A percentile compares a stretch with the other conserved stretches of the same genome.
Conservation (phyloP, 306 rosid genomes). For the Vigna unguiculata region DNA sequence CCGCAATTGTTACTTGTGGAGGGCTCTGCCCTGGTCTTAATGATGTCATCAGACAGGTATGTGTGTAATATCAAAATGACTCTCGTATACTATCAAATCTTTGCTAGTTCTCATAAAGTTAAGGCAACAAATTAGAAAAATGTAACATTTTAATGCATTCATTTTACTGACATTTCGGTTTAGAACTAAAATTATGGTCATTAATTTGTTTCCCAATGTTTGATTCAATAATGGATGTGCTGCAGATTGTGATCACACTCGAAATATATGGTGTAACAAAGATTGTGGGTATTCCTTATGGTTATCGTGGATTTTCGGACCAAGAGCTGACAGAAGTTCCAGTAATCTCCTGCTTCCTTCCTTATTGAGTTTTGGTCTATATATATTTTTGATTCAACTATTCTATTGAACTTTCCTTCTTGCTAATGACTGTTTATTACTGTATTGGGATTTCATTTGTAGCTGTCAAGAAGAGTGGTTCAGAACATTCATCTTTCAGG, state of each 20-base stretch:
- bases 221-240: constrained; percentile 41
- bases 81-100: not conserved
- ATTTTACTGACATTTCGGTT: constrained; percentile 11
- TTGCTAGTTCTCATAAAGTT: constrained; percentile 12
- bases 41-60: constrained; percentile 97
- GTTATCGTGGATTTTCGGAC: constrained; percentile 93
- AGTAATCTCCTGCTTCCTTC: constrained; percentile 56
- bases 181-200: constrained; percentile 22
- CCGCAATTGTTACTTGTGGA: constrained; percentile 97
- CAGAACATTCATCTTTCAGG: constrained; percentile 99
- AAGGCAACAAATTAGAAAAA: not conserved
- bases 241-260: constrained; percentile 98
- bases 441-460: constrained; percentile 44
- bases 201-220: constrained; percentile 30
- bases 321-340: constrained; percentile 76
- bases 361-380: constrained; percentile 21
- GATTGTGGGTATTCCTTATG: constrained; percentile 94
- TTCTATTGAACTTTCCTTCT: not conserved
- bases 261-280: constrained; percentile 91
- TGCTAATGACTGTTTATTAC: constrained; percentile 34
- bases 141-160: constrained; percentile 10
- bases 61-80: constrained; percentile 44
- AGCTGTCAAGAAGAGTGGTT: constrained; percentile 92
- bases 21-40: constrained; percentile 99
- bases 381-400: constrained; percentile 11